These are phyloP conservation scores for Beta vulgaris DNA, from an alignment of 148 eudicot genomes.

Conservation along the genomic window DNA sequence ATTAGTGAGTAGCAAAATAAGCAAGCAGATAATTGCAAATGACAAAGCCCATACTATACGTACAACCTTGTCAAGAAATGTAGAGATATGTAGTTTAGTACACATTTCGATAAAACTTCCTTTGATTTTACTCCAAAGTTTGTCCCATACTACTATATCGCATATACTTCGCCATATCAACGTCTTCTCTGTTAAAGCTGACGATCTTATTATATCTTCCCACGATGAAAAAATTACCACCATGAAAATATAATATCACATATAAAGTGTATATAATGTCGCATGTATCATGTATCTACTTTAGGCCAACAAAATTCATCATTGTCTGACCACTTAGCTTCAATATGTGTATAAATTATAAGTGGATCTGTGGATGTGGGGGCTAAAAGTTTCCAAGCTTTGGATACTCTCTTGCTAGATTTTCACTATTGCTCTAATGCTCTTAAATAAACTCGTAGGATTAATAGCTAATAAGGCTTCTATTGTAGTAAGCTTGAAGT, in stretches of 20 bases:
- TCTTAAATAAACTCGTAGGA: background rate
- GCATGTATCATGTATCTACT: conserved; percentile 19
- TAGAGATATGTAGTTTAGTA: too few relatives aligned
- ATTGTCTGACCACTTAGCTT: conserved; percentile 14
- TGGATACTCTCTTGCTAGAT: conserved; percentile 11
- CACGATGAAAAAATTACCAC: background rate
- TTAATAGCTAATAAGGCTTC: background rate
- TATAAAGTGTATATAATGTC: background rate
- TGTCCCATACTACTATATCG: conserved; percentile 3
- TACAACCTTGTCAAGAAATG: too few relatives aligned
- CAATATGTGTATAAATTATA: background rate
- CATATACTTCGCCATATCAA: conserved; percentile 12
- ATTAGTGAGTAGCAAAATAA: background rate
- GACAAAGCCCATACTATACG: background rate
- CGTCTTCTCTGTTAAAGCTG: conserved; percentile 16
- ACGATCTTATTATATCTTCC: conserved; percentile 9
- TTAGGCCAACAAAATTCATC: conserved; percentile 21
- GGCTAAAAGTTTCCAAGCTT: conserved; percentile 7
- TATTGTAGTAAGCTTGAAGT: background rate
- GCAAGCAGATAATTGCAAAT: background rate
- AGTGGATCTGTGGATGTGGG: too few relatives aligned
- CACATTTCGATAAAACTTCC: background rate
- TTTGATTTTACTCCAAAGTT: conserved; percentile 9
- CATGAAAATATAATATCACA: background rate
- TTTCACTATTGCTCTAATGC: background rate